Base-by-base conservation (phyloP, 1,284 basidiomycete species). In the Sutorius eximius region DNA sequence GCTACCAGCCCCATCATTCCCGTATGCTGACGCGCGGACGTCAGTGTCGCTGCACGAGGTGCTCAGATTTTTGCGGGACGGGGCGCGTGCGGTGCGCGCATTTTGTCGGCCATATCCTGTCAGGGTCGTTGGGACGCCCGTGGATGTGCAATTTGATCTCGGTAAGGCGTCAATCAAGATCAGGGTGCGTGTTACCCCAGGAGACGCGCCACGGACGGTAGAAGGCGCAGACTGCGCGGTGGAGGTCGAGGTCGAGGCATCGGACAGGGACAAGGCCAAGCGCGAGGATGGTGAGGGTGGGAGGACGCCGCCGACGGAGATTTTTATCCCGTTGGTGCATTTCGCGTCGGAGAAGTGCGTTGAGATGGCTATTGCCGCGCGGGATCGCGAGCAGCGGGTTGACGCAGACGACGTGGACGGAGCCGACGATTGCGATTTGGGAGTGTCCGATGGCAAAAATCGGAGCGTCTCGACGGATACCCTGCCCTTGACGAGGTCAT, bases 311-410 rank as follows among this genome's bases (percentile, higher is more conserved):
- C 78, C 84, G 12, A 96, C 93, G 11, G 93, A 95, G 77, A 87
- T 97, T 16, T 98, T 83, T 68, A 70, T 97, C 1, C 95, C 95
- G 1, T 78, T 92, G 50, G 83, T 95, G n/a, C 94, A 97, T 71
- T 98, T 86, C 65, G 93, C 91, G 5, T 77, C 77, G 12, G 75
- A 77, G 15, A 66, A 64, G 27, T 66, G 75, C 43, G 65, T 79
- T 22, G 59, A 62, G 20, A 64, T 54, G 43, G 62, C 61, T 2
- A 24, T 60, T 5, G 59, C 18, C 0, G 32, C 27, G 2, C 18
- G 5, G 30, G 45, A 53, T 10, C 13, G 22, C 3, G 49, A 48
- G 24, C 34, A 57, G 40, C 46, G 18, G 22, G 40, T 18, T 5
- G 58, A 63, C 18, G 20, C 41, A 11, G 61, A 60, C 13, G 46